Evolutionary conservation across 116 monocot species (phyloP).

Genomic region (Cymodocea nodosa): DNA sequence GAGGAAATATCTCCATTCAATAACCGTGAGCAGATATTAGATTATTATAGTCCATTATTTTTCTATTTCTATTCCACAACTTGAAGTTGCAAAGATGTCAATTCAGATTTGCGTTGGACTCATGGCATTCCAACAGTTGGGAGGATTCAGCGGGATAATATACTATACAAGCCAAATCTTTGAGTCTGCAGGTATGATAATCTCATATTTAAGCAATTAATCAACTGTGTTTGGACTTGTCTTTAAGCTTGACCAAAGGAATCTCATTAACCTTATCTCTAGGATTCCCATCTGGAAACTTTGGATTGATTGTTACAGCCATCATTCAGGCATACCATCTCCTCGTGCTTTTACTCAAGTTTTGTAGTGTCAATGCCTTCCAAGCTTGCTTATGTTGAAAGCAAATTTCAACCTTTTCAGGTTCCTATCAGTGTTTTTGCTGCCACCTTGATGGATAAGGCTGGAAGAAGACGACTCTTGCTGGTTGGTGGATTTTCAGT

Average conservation of each 20-base stretch:
- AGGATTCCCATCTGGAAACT: conserved; percentile 25
- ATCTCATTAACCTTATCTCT: too few relatives aligned
- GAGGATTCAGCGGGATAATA: conserved; percentile 52
- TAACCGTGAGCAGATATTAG: conserved; percentile 38
- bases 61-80: not conserved
- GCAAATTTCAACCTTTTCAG: conserved; percentile 9
- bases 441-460: conserved; percentile 59
- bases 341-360: not conserved
- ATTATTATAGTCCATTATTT: not conserved
- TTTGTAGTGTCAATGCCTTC: not conserved
- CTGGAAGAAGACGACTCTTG: conserved; percentile 55
- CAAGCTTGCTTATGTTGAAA: too few relatives aligned
- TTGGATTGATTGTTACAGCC: conserved; percentile 40
- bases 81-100: not conserved
- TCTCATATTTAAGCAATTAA: not conserved
- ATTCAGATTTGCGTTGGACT: conserved; percentile 53
- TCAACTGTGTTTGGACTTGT: too few relatives aligned
- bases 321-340: conserved; percentile 1
- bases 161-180: conserved; percentile 62
- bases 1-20: conserved; percentile 21
- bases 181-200: conserved; percentile 40
- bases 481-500: conserved; percentile 25
- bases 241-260: too few relatives aligned
- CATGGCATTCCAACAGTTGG: conserved; percentile 63
- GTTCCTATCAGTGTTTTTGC: conserved; percentile 44